Base-by-base conservation (phyloP, 2,329 filamentous ascomycete species). In the Microcyclosporella mali region DNA sequence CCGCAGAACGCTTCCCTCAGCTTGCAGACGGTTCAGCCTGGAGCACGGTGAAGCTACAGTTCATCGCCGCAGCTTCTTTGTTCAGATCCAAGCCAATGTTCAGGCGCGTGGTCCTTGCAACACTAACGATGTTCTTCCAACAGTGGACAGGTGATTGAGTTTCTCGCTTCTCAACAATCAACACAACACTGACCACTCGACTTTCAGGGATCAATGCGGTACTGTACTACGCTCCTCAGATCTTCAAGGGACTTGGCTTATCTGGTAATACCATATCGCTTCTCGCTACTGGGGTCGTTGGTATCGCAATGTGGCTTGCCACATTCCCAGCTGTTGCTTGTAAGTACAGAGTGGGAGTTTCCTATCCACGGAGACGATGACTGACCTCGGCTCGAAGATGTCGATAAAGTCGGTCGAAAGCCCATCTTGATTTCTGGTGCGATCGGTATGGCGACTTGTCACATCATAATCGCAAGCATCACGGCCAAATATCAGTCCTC, bases 231-330 rank as follows among this genome's bases (percentile, higher is more conserved):
- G 73, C 73, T 1, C 70, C 73, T 0, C 63, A 37, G 0, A 74
- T 76, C 33, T 76, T 77, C 56, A 51, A 60, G 2, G 62, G 65
- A 11, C 55, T 75, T 0, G 71, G 72, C 3, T 57, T 75, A 12
- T 63, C 62, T 0, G 58, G 59, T 1, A 74, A 69, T 45, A 70
- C 72, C 0, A 66, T 63, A 0, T 79, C 75, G 1, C 71, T 86
- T 0, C 68, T 86, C 1, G 82, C 82, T 0, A 86, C 82, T 0
- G 83, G 82, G 2, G 82, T 85, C 0, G 81, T 84, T 3, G 82
- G 82, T 2, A 80, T 86, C 31, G 76, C 78, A 49, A 82, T 84
- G 77, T 82, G 84, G 53, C 50, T 85, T 47, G 74, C 75, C 16
- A 85, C 82, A 0, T 76, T 85, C 21, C 81, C 81, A 0, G 75